Base-by-base conservation (phyloP, 805 yeast species). In the Nakazawaea wyomingensis region DNA sequence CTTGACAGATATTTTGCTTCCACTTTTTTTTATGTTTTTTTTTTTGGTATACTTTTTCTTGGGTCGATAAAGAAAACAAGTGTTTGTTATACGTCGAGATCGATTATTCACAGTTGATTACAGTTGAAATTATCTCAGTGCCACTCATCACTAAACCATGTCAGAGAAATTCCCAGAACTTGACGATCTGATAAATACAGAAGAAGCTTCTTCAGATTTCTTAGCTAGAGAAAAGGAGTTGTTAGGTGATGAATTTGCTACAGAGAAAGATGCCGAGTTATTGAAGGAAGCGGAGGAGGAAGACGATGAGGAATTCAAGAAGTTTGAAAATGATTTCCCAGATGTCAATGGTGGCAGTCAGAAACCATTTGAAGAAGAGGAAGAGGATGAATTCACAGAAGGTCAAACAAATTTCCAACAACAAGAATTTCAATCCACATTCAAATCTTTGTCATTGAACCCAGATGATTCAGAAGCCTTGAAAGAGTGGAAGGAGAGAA, bases 401-500 rank as follows among this genome's bases (percentile, higher is more conserved):
- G 60, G 57, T 20, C 73, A 72, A 16, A 71, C 62, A 44, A 65
- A 64, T 52, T 65, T 69, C 54, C 60, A 59, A 47, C 56, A 63
- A 42, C 37, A 30, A 18, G 20, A 21, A 19, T 31, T 42, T 29
- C 22, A 30, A 6, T 31, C 45, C 4, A 53, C 61, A 4, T 44
- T 44, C 33, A 34, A 44, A 22, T 34, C 43, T 4, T 35, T 39
- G 22, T 26, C 36, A 5, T 44, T 56, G 53, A 49, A 54, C 44
- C 52, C 58, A 47, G 69, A 71, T 19, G 82, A 79, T 47, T 74
- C 88, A 27, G 76, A 72, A 52, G 80, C 82, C 24, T 60, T 80
- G 40, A 62, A 68, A 53, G 86, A 82, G 58, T 91, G 99, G 99
- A 80, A 76, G 58, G 82, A 79, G 54, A 81, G 88, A 54, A 77